A percentile compares a stretch with the other conserved stretches of the same genome.
Evolutionary conservation across 2,329 filamentous ascomycete genomes (phyloP).

Genomic region (Emericellopsis atlantica): DNA sequence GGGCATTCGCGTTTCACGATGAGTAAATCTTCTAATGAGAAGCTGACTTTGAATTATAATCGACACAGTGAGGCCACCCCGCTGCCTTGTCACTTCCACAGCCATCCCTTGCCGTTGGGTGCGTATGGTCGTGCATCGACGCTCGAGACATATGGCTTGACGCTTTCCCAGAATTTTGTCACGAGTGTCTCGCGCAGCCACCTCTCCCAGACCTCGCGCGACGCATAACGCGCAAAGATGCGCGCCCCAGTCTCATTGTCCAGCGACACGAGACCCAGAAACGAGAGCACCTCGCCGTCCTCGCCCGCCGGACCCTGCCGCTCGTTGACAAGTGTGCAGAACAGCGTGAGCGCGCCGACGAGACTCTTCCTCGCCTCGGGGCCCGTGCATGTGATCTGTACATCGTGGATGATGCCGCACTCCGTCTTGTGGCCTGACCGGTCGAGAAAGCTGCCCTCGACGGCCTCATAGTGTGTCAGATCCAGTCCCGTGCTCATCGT

Average conservation of each 20-base stretch:
- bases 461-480: conserved; percentile 9
- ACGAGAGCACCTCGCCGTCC: conserved; percentile 9
- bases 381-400: conserved; percentile 7
- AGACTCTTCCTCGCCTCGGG: conserved; percentile 4
- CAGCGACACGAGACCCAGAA: conserved; percentile 8
- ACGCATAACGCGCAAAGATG: conserved; percentile 10
- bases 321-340: conserved; percentile 8
- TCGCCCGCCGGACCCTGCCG: conserved; percentile 3
- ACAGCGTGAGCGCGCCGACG: conserved; percentile 5
- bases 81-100: conserved; percentile 8
- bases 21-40: too few species aligned
- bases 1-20: too few species aligned
- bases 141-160: conserved; percentile 7
- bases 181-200: conserved; percentile 7
- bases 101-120: conserved; percentile 11
- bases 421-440: conserved; percentile 6
- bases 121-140: conserved; percentile 8
- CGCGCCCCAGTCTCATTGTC: conserved; percentile 9
- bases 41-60: too few species aligned
- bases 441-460: conserved; percentile 10
- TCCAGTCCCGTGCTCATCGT: conserved; percentile 11
- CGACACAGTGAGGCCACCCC: too few species aligned
- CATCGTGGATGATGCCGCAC: conserved; percentile 11
- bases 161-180: conserved; percentile 8
- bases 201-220: conserved; percentile 8